Evolutionary conservation across 495 filamentous ascomycete species (phyloP), one percentile per base, ranked within the genome.

Genomic region (Letharia lupina): DNA sequence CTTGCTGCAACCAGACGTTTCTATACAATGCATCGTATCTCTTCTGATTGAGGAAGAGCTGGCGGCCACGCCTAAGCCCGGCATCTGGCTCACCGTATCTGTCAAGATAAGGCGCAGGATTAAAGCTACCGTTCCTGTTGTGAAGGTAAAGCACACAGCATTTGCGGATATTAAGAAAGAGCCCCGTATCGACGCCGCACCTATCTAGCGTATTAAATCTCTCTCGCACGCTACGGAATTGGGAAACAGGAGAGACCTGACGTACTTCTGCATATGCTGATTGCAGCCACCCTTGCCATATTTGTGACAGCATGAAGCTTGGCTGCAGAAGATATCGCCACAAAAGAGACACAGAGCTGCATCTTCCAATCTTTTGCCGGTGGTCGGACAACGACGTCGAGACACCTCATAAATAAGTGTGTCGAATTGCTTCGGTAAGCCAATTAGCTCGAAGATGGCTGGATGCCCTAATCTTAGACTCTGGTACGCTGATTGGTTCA

Each of bases 91-190:
- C 94, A 67, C 94, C 95, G 76, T 96, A 93, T 72, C 87, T 88
- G 78, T 98, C 95, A 60, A 97, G 87, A 75, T 97, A 98, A 15
- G 94, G 94, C 10, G 94, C 93, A 48, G 84, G 82, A 70, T 86
- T 87, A 80, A 89, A 98, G 54, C 88, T 91, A 54, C 92, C 94
- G 61, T 89, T 86, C n/a, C 78, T 76, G 69, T 87, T 83, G 76
- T 96, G 88, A 61, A 95, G 77, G 76, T 93, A 96, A 62, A 96
- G 83, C 42, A 96, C 86, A 57, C 83, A 88, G 77, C 95, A 96
- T 79, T 96, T 96, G 62, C 92, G 86, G 71, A 99, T 94, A 75
- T 96, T 96, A 76, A 99, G 89, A 78, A 93, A 98, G 37, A 97
- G 75, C 28, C 95, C 94, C 37, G 94, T 86, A 71, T 91, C 89